These are phyloP conservation scores for Arachnomyces sp. DNA, from an alignment of 2,329 filamentous ascomycete species.

Conservation along the genomic window DNA sequence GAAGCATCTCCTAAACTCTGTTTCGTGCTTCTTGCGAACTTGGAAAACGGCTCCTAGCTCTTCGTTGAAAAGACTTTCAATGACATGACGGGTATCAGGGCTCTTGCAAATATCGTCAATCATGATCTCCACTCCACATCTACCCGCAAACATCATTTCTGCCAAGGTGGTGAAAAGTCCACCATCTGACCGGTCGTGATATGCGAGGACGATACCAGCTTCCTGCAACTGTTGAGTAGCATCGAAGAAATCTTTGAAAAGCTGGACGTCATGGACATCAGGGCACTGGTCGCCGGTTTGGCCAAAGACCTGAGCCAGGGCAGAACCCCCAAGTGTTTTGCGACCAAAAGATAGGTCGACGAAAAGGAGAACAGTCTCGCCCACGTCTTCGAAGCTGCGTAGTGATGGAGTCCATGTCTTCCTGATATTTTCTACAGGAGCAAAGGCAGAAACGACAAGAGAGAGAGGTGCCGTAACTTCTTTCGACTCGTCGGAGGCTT, in stretches of 20 bases:
- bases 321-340: slow-evolving; percentile 80
- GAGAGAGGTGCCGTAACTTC: slow-evolving; percentile 90
- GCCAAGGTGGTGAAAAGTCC: slow-evolving; percentile 82
- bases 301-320: slow-evolving; percentile 79
- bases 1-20: slow-evolving; percentile 79
- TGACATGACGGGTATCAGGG: slow-evolving; percentile 54
- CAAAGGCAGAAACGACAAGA: slow-evolving; percentile 83
- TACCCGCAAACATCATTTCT: slow-evolving; percentile 97
- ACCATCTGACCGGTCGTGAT: slow-evolving; percentile 90
- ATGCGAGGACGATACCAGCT: slow-evolving; percentile 70
- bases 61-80: slow-evolving; percentile 86
- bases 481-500: slow-evolving; percentile 56
- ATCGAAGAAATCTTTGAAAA: slow-evolving; percentile 86
- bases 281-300: slow-evolving; percentile 78
- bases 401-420: slow-evolving; percentile 93
- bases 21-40: slow-evolving; percentile 74
- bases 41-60: slow-evolving; percentile 96
- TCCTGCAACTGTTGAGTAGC: slow-evolving; percentile 64
- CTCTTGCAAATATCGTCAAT: slow-evolving; percentile 59
- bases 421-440: slow-evolving; percentile 68
- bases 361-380: slow-evolving; percentile 79
- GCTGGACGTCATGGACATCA: slow-evolving; percentile 72
- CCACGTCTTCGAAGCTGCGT: slow-evolving; percentile 72
- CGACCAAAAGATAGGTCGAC: slow-evolving; percentile 79
- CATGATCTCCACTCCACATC: slow-evolving; percentile 78